Base-by-base conservation (phyloP, 495 filamentous ascomycete genomes). In the Podospora anserina region DNA sequence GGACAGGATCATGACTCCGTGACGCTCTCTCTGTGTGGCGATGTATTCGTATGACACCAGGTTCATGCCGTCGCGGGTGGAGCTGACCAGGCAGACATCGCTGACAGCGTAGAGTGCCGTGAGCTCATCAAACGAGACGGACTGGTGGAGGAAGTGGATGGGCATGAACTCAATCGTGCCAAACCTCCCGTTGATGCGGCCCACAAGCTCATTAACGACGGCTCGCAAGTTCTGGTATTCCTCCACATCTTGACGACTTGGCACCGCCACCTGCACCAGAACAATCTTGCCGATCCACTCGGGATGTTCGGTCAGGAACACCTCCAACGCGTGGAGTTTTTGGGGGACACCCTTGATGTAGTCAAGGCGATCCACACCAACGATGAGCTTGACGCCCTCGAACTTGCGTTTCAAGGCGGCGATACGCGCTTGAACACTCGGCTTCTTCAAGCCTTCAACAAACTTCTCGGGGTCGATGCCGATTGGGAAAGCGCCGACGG, bases 381-480 rank as follows among this genome's bases (percentile, higher is more conserved):
- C 89, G 67, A 98, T 96, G 32, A 98, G 82, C 79, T 94, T 94
- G 61, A 92, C 88, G 58, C 91, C 92, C 69, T 92, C 88, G 72
- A 97, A 98, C 72, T 90, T 91, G 66, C 90, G 88, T 71, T 91
- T 85, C 7, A 98, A 82, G 0, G 87, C 81, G 0, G 87, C 84
- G 64, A 97, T 96, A 18, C 94, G 90, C 61, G 89, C 86, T 75
- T 91, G 86, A 0, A 98, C 92, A 53, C 87, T 88, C 2, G 86
- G 84, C 73, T 93, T 92, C 81, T 94, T 85, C 32, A 99, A 81
- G 0, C 90, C 92, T 66, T 97, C 91, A 66, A 88, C 87, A 78
- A 99, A 97, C 78, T 97, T 97, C 65, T 97, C 93, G 0, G 95
- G 94, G 69, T 97, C 94, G 75, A 99, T 97, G 44, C 94, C 94